Evolutionary conservation across 805 yeast species (phyloP).

Genomic region (Candida maesae): DNA sequence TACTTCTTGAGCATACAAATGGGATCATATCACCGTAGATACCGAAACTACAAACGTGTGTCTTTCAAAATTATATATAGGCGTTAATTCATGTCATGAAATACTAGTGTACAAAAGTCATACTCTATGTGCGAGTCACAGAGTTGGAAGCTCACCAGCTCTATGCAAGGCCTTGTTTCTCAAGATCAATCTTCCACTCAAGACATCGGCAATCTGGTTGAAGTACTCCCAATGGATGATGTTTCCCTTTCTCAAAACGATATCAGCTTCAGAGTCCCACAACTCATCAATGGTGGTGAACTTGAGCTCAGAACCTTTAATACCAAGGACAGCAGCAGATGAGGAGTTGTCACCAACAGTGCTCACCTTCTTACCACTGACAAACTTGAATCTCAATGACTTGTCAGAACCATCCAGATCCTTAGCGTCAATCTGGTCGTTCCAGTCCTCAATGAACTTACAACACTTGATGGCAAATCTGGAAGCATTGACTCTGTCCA

Average conservation of each 20-base stretch:
- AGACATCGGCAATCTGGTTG: slow-evolving; percentile 57
- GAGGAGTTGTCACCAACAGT: slow-evolving; percentile 39
- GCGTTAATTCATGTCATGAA: not conserved
- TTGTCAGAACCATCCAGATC: slow-evolving; percentile 35
- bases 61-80: too few species aligned
- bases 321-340: slow-evolving; percentile 57
- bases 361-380: slow-evolving; percentile 44
- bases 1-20: not conserved
- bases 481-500: slow-evolving; percentile 73
- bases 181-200: slow-evolving; percentile 65
- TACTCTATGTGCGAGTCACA: not conserved
- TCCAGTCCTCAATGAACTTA: slow-evolving; percentile 61
- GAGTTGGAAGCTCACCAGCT: not conserved
- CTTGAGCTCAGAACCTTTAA: slow-evolving; percentile 59
- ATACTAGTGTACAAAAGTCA: not conserved
- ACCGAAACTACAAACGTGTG: too few species aligned
- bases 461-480: slow-evolving; percentile 65
- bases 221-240: slow-evolving; percentile 66
- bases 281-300: slow-evolving; percentile 55
- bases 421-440: slow-evolving; percentile 30
- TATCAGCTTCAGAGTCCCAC: slow-evolving; percentile 59
- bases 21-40: too few species aligned
- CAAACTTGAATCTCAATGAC: slow-evolving; percentile 49
- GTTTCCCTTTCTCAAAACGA: slow-evolving; percentile 59
- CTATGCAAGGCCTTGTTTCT: slow-evolving; percentile 33